Conservation (phyloP, 2,329 filamentous ascomycete genomes). For the Lasiodiplodia sp. region DNA sequence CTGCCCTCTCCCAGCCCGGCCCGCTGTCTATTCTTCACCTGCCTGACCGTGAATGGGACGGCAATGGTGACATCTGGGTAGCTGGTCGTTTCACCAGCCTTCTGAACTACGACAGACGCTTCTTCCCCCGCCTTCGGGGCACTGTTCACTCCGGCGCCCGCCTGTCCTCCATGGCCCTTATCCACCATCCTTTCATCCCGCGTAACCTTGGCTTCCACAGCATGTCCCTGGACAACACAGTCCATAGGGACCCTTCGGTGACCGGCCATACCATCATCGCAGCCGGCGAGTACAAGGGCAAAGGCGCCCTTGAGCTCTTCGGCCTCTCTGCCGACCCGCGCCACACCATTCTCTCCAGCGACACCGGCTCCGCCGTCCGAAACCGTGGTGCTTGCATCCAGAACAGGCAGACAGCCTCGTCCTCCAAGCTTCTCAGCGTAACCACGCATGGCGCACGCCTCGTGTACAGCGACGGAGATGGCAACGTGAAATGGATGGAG, state of each 20-base stretch:
- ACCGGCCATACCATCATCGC: constrained; percentile 75
- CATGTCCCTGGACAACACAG: constrained; percentile 63
- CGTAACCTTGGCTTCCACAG: constrained; percentile 63
- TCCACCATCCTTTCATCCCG: constrained; percentile 73
- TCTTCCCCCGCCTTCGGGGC: constrained; percentile 77
- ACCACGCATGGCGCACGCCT: constrained; percentile 82
- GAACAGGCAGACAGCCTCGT: constrained; percentile 84
- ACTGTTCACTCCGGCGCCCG: constrained; percentile 85
- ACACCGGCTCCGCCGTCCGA: constrained; percentile 37
- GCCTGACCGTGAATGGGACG: constrained; percentile 62
- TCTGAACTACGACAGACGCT: constrained; percentile 86
- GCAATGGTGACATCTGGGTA: constrained; percentile 83
- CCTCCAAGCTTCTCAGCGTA: constrained; percentile 82
- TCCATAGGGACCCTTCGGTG: constrained; percentile 61
- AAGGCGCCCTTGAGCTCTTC: constrained; percentile 90
- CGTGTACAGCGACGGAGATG: constrained; percentile 83
- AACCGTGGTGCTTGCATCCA: constrained; percentile 48
- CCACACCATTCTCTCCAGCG: constrained; percentile 41
- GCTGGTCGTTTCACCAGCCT: constrained; percentile 89
- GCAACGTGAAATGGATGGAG: constrained; percentile 89
- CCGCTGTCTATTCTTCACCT: constrained; percentile 85
- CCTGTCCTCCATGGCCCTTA: constrained; percentile 74
- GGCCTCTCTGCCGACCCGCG: constrained; percentile 59
- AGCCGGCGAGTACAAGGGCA: constrained; percentile 89
- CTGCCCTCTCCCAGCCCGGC: constrained; percentile 78